Evolutionary conservation across 805 yeast species (phyloP).

Genomic region (Saccharomycopsis amapae): DNA sequence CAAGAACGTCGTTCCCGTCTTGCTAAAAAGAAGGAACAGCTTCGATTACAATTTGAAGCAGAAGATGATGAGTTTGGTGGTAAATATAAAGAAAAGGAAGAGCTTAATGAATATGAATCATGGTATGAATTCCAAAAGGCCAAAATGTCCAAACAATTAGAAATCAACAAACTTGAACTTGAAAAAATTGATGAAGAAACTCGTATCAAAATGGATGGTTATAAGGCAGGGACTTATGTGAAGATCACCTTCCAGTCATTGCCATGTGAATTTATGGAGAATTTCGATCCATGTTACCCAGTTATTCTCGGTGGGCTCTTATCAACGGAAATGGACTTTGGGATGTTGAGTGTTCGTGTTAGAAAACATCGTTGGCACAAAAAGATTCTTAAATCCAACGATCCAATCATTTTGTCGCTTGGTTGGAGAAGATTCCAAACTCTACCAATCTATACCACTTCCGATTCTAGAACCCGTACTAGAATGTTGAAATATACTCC

Average conservation of each 20-base stretch:
- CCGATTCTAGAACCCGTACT: conserved; percentile 95
- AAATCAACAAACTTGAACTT: conserved; percentile 78
- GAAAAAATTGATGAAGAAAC: conserved; percentile 69
- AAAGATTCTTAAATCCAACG: conserved; percentile 89
- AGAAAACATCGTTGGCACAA: conserved; percentile 99
- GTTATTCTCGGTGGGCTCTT: conserved; percentile 85
- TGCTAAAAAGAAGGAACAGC: conserved; percentile 71
- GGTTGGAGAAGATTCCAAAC: conserved; percentile 99
- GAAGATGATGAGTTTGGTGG: conserved; percentile 44
- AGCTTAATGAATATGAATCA: conserved; percentile 80
- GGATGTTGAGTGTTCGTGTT: conserved; percentile 84
- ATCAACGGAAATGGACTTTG: conserved; percentile 87
- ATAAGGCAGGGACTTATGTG: conserved; percentile 88
- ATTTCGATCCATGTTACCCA: conserved; percentile 81
- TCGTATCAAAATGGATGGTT: conserved; percentile 82
- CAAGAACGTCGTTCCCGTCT: conserved; percentile 17
- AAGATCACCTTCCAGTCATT: conserved; percentile 73
- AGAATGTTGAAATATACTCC: conserved; percentile 98
- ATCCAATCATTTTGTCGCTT: conserved; percentile 84
- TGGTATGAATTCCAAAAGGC: conserved; percentile 98
- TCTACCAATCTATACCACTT: conserved; percentile 88
- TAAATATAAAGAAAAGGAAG: conserved; percentile 48
- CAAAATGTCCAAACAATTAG: conserved; percentile 92
- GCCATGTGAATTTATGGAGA: conserved; percentile 86
- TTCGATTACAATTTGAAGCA: conserved; percentile 84